Percentiles rank a stretch among this genome's conserved stretches.
These are phyloP conservation scores for Citrus reticulata DNA, from an alignment of 345 rosid species.

Conservation along the genomic window DNA sequence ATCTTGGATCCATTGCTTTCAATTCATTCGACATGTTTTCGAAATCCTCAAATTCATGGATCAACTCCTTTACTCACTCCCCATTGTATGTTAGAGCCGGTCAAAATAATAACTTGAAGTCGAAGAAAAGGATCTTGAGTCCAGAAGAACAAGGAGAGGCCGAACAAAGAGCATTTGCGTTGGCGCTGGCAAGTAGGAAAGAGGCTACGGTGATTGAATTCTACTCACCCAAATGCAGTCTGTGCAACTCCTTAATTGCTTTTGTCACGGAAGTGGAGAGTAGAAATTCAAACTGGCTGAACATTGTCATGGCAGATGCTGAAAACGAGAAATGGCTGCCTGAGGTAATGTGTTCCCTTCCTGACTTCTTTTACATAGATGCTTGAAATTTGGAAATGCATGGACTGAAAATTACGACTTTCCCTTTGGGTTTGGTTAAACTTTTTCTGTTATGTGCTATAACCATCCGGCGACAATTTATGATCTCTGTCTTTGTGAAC, in stretches of 20 bases:
- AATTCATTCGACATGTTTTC: slow-evolving; percentile 40
- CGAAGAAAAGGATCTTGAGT: slow-evolving; percentile 34
- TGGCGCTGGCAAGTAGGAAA: slow-evolving; percentile 72
- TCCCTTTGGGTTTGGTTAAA: neutral
- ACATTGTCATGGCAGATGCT: slow-evolving; percentile 84
- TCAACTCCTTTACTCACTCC: slow-evolving; percentile 20
- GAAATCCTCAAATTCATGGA: slow-evolving; percentile 30
- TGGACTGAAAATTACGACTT: neutral
- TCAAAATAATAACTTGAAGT: slow-evolving; percentile 22
- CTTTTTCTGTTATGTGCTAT: neutral
- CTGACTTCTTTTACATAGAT: neutral
- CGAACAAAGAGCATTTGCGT: slow-evolving; percentile 81
- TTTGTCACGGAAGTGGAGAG: slow-evolving; percentile 68
- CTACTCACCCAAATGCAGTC: slow-evolving; percentile 85
- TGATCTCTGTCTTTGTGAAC: neutral
- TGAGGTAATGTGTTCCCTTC: slow-evolving; percentile 46
- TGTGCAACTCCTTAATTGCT: slow-evolving; percentile 69
- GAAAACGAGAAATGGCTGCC: slow-evolving; percentile 95
- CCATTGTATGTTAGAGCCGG: slow-evolving; percentile 17
- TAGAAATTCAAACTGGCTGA: slow-evolving; percentile 76
- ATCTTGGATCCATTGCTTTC: slow-evolving; percentile 54
- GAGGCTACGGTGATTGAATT: slow-evolving; percentile 83
- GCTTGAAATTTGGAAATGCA: neutral
- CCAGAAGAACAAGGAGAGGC: slow-evolving; percentile 81
- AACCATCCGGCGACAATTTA: neutral